These are phyloP conservation scores for Paecilomyces dactylethromorphus DNA, from an alignment of 2,329 filamentous ascomycete species.

Conservation along the genomic window DNA sequence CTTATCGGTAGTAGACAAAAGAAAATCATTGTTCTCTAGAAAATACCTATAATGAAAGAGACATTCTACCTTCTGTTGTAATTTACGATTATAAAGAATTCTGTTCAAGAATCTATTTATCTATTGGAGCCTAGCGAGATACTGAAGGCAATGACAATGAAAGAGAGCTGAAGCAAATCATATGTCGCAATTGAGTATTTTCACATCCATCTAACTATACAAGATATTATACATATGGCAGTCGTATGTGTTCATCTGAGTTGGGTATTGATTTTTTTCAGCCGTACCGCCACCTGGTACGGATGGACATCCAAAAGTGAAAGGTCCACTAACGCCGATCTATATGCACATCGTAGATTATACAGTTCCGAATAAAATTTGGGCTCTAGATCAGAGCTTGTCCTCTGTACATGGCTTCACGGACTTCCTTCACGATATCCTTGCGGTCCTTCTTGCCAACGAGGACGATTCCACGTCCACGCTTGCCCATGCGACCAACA, in stretches of 20 bases:
- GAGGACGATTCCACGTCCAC: conserved; percentile 82
- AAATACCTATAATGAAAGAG: too few relatives aligned
- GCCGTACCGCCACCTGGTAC: not conserved
- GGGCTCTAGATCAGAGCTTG: conserved; percentile 61
- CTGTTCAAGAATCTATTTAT: too few relatives aligned
- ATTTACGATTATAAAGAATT: too few relatives aligned
- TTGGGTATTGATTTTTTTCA: not conserved
- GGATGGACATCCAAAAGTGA: not conserved
- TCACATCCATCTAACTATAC: not conserved
- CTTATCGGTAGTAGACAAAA: too few relatives aligned
- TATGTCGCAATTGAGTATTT: not conserved
- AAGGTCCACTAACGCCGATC: not conserved
- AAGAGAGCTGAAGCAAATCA: not conserved
- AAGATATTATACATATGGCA: not conserved
- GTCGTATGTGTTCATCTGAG: not conserved
- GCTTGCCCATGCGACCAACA: conserved; percentile 84
- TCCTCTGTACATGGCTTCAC: conserved; percentile 79
- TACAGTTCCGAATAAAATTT: not conserved
- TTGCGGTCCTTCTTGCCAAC: conserved; percentile 84
- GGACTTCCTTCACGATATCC: conserved; percentile 86
- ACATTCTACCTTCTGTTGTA: too few relatives aligned
- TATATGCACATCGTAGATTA: conserved; percentile 1
- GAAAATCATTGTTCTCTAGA: too few relatives aligned
- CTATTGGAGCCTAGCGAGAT: too few relatives aligned
- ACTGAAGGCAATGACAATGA: not conserved